phyloP scores from a whole-genome alignment of 495 filamentous ascomycete species.

The Aspergillus campestris region DNA sequence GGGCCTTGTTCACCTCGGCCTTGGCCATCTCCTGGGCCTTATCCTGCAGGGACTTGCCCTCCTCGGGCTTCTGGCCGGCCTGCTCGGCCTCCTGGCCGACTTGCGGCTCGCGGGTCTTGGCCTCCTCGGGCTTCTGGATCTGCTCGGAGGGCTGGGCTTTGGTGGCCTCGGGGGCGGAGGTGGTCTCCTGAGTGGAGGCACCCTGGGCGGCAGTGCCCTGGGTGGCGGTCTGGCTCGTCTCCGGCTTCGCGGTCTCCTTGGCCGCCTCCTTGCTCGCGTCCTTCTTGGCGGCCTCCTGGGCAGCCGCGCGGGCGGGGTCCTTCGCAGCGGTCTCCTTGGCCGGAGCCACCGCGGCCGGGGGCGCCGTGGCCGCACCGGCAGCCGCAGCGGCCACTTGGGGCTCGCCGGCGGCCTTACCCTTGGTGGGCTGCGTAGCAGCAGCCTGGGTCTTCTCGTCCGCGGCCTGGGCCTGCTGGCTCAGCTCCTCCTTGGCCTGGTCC shows the following conservation, averaged over 20 bases:
- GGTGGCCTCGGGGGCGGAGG: neutral
- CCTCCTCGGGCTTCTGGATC: neutral
- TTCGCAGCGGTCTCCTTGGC: too few relatives aligned
- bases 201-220: slow-evolving; percentile 2
- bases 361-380: neutral
- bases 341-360: too few relatives aligned
- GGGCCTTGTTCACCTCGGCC: slow-evolving; percentile 1
- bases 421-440: neutral
- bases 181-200: neutral
- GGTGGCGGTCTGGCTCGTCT: neutral
- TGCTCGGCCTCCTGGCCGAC: slow-evolving; percentile 2
- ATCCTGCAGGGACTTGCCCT: slow-evolving; percentile 6
- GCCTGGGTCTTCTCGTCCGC: neutral
- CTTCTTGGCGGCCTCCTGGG: neutral
- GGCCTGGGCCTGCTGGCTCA: neutral
- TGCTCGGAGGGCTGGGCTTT: neutral
- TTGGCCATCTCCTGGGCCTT: slow-evolving; percentile 8
- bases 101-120: slow-evolving; percentile 3
- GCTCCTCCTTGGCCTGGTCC: neutral
- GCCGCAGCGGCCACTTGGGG: neutral
- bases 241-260: neutral
- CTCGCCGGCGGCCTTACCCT: neutral
- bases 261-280: neutral
- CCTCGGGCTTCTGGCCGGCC: slow-evolving; percentile 6
- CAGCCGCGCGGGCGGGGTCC: neutral